Evolutionary conservation across 164 flowering plant genomes (phyloP).

Genomic region (Protea cynaroides): DNA sequence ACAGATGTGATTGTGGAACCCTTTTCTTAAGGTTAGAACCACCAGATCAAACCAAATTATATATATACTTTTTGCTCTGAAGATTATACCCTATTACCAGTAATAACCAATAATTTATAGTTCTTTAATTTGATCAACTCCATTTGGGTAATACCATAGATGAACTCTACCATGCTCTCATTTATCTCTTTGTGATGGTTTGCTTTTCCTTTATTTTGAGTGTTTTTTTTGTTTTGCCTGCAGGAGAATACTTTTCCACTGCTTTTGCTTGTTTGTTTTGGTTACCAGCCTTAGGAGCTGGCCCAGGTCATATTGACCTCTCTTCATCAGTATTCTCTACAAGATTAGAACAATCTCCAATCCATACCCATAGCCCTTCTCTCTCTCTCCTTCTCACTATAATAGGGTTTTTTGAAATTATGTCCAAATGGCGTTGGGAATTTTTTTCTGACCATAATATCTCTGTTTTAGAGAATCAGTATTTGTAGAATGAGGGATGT

Average conservation of each 20-base stretch:
- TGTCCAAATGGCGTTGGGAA: too few species aligned
- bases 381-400: too few species aligned
- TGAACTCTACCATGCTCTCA: too few species aligned
- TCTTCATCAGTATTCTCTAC: constrained; percentile 29
- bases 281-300: constrained; percentile 19
- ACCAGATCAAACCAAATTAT: neutral
- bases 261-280: constrained; percentile 26
- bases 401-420: too few species aligned
- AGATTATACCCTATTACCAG: neutral
- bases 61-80: too few species aligned
- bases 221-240: constrained; percentile 8
- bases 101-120: neutral
- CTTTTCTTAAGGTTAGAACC: constrained; percentile 81
- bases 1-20: constrained; percentile 98
- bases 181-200: constrained; percentile 12
- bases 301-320: constrained; percentile 19
- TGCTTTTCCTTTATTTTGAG: constrained; percentile 11
- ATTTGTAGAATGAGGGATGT: too few species aligned
- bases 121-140: neutral
- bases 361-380: constrained; percentile 17
- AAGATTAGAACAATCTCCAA: constrained; percentile 24
- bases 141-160: constrained; percentile 1
- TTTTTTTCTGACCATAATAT: too few species aligned
- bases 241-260: constrained; percentile 83
- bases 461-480: too few species aligned